Conservation (phyloP, 1,284 basidiomycete genomes). For the Leccinum solheimii region DNA sequence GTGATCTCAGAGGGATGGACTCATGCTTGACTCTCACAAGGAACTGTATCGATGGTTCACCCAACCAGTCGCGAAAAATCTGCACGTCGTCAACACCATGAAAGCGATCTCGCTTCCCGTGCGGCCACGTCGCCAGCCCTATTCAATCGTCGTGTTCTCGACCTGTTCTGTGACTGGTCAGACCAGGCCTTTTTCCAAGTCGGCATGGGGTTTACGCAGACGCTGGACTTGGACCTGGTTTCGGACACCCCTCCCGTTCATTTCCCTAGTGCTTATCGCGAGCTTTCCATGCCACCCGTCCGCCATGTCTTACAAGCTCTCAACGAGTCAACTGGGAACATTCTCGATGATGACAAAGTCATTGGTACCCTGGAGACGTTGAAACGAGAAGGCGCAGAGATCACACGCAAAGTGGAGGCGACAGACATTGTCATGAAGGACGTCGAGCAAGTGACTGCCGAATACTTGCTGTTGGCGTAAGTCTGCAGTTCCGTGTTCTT, state of each 20-base stretch:
- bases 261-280: constrained; percentile 89
- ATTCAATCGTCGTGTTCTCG: constrained; percentile 97
- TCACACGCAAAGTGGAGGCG: too few species aligned
- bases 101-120: constrained; percentile 91
- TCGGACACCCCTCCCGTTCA: constrained; percentile 74
- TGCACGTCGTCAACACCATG: constrained; percentile 99
- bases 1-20: constrained; percentile 93
- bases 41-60: constrained; percentile 98
- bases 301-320: constrained; percentile 43
- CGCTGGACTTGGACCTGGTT: constrained; percentile 85
- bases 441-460: too few species aligned
- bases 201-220: constrained; percentile 91
- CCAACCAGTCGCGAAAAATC: constrained; percentile 92
- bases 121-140: constrained; percentile 97
- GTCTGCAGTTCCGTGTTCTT: too few species aligned
- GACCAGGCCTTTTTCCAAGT: constrained; percentile 98
- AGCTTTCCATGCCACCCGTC: constrained; percentile 75
- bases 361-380: too few species aligned
- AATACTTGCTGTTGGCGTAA: too few species aligned
- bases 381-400: too few species aligned
- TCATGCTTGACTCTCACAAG: constrained; percentile 98
- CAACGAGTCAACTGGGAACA: too few species aligned
- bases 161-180: constrained; percentile 99
- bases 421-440: too few species aligned
- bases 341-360: too few species aligned